These are phyloP conservation scores for Candida peoriensis DNA, from an alignment of 805 yeast species.

Conservation along the genomic window DNA sequence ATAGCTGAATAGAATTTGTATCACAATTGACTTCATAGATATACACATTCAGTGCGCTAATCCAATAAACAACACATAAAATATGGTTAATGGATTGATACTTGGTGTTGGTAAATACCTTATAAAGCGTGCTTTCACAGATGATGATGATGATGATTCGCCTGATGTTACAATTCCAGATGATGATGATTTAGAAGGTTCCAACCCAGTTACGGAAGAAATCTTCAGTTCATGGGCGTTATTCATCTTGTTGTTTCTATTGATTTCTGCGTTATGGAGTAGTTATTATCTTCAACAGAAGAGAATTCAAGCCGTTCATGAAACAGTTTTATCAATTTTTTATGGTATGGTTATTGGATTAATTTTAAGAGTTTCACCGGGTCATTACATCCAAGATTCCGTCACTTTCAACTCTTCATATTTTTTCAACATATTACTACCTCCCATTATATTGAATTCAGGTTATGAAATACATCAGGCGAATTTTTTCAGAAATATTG, in stretches of 20 bases:
- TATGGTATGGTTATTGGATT: conserved; percentile 96
- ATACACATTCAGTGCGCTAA: too few species aligned
- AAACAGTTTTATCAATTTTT: conserved; percentile 91
- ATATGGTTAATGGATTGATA: too few species aligned
- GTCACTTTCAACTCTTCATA: conserved; percentile 93
- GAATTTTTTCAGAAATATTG: conserved; percentile 88
- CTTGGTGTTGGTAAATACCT: conserved; percentile 20
- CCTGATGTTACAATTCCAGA: conserved; percentile 37
- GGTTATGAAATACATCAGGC: conserved; percentile 97
- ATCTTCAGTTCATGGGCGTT: conserved; percentile 97
- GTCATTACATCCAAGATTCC: conserved; percentile 95
- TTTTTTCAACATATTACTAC: conserved; percentile 88
- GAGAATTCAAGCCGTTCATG: conserved; percentile 93
- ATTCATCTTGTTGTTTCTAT: conserved; percentile 72
- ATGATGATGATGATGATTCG: conserved; percentile 21
- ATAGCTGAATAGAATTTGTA: too few species aligned
- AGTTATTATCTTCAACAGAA: conserved; percentile 88
- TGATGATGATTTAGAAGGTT: conserved; percentile 49
- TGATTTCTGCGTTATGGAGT: conserved; percentile 91
- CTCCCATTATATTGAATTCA: conserved; percentile 93
- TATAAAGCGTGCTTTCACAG: conserved; percentile 22
- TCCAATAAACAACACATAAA: too few species aligned
- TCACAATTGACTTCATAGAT: too few species aligned
- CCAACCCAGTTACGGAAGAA: conserved; percentile 89
- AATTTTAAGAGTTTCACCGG: conserved; percentile 85